These are phyloP conservation scores for Sideroxylon spinosum DNA, from an alignment of 179 eudicot genomes.

Conservation along the genomic window DNA sequence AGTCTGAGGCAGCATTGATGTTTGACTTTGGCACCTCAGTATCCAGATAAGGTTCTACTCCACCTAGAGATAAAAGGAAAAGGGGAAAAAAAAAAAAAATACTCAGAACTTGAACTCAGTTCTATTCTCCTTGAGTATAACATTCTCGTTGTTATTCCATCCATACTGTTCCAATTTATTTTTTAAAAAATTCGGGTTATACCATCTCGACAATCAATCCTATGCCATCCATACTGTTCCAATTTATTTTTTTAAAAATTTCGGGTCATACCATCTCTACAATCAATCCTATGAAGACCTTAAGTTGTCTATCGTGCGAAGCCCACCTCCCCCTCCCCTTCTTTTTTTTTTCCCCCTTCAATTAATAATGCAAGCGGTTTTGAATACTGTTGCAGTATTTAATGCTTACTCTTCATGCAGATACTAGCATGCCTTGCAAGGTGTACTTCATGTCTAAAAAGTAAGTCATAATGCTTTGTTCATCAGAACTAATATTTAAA, in stretches of 20 bases:
- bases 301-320: no score
- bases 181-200: background rate
- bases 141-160: no score
- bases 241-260: background rate
- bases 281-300: background rate
- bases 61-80: background rate
- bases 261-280: background rate
- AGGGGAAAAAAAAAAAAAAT: no score
- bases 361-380: background rate
- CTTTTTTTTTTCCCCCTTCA: no score
- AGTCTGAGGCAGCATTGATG: background rate
- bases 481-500: no score
- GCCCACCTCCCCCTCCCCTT: no score
- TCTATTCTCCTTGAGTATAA: background rate
- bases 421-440: constrained; percentile 62
- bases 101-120: background rate
- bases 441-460: constrained; percentile 56
- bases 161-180: background rate
- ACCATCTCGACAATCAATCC: background rate
- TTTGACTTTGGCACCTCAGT: background rate
- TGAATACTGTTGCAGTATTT: background rate
- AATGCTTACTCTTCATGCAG: constrained; percentile 37
- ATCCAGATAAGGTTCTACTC: background rate
- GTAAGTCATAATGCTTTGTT: constrained; percentile 40
- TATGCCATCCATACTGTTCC: background rate